Evolutionary conservation across 2,329 filamentous ascomycete species (phyloP).

Genomic region (Leptodontidium sp.): DNA sequence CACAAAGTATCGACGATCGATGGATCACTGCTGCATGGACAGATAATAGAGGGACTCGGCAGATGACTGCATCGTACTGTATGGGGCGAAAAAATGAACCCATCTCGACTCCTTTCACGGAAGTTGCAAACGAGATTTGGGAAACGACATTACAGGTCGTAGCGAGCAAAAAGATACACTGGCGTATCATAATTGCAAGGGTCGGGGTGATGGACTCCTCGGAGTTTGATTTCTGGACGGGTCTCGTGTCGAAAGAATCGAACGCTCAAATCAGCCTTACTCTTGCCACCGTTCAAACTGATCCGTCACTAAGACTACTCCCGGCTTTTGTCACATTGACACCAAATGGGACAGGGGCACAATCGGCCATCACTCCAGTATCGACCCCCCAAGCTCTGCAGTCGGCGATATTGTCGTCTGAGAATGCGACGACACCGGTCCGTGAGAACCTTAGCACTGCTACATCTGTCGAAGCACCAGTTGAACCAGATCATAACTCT

Average conservation of each 20-base stretch:
- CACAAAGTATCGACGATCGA: conserved; percentile 75
- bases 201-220: conserved; percentile 71
- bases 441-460: conserved; percentile 43
- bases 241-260: conserved; percentile 60
- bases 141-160: conserved; percentile 78
- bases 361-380: conserved; percentile 64
- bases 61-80: conserved; percentile 78
- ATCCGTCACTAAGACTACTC: conserved; percentile 69
- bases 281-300: conserved; percentile 70
- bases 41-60: conserved; percentile 77
- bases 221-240: conserved; percentile 68
- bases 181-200: conserved; percentile 80
- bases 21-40: conserved; percentile 87
- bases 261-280: conserved; percentile 61
- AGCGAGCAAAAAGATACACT: conserved; percentile 73
- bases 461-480: conserved; percentile 51
- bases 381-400: conserved; percentile 67
- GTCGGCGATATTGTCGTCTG: conserved; percentile 64
- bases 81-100: conserved; percentile 66
- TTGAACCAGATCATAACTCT: conserved; percentile 68
- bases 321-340: conserved; percentile 60
- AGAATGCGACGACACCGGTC: conserved; percentile 52
- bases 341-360: conserved; percentile 53
- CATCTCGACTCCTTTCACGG: conserved; percentile 61
- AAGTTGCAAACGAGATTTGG: conserved; percentile 81